phyloP scores from a whole-genome alignment of 1,284 basidiomycete species.

The Trichosporon sp. region DNA sequence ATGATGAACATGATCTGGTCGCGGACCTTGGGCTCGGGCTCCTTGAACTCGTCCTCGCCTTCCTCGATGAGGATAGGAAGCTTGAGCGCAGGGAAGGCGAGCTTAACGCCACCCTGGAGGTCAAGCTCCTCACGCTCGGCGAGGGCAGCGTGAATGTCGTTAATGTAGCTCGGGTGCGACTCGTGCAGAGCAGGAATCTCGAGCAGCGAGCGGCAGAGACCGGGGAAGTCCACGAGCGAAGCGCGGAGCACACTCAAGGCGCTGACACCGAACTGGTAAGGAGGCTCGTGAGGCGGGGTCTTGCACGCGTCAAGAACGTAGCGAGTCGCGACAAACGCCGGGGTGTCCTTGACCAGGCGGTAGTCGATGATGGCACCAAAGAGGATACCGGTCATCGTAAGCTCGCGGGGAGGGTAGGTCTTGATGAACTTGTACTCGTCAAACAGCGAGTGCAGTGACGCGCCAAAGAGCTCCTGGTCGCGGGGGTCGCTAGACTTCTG shows the following conservation, averaged over 20 bases:
- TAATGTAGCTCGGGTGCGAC: slow-evolving; percentile 76
- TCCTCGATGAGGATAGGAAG: slow-evolving; percentile 49
- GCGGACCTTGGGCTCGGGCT: slow-evolving; percentile 79
- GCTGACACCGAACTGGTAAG: slow-evolving; percentile 94
- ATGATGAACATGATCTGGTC: slow-evolving; percentile 97
- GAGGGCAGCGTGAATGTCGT: slow-evolving; percentile 67
- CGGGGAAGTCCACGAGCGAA: slow-evolving; percentile 87
- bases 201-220: slow-evolving; percentile 82
- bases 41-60: slow-evolving; percentile 58
- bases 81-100: slow-evolving; percentile 49
- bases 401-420: slow-evolving; percentile 87
- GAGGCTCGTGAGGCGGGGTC: slow-evolving; percentile 74
- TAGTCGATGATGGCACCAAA: slow-evolving; percentile 96
- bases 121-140: slow-evolving; percentile 48
- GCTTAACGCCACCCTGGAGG: slow-evolving; percentile 53
- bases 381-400: slow-evolving; percentile 91
- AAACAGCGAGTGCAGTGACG: slow-evolving; percentile 98
- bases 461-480: slow-evolving; percentile 95
- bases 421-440: slow-evolving; percentile 99
- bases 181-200: slow-evolving; percentile 83
- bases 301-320: slow-evolving; percentile 93
- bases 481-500: slow-evolving; percentile 76
- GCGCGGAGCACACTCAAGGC: slow-evolving; percentile 84
- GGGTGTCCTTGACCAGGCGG: slow-evolving; percentile 89
- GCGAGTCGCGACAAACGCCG: slow-evolving; percentile 93